A percentile compares a stretch with the other conserved stretches of the same genome.
phyloP scores from a whole-genome alignment of 1,284 basidiomycete genomes.

The Meira nashicola region DNA sequence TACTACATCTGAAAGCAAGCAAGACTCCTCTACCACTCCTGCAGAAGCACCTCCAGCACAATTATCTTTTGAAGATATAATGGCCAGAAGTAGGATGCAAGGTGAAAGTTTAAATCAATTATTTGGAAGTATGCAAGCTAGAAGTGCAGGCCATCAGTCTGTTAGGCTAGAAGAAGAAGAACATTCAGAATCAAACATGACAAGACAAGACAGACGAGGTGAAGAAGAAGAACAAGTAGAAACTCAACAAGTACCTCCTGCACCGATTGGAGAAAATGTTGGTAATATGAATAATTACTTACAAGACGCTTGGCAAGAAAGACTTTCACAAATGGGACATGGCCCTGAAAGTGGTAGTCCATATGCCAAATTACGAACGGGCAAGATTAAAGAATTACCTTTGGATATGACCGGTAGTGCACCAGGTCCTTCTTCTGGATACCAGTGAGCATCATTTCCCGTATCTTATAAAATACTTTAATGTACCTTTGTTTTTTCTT shows the following conservation, averaged over 20 bases:
- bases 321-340: constrained; percentile 11
- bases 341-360: not conserved
- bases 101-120: constrained; percentile 11
- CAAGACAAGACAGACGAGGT: not conserved
- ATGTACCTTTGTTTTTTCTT: too few relatives aligned
- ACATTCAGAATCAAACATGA: not conserved
- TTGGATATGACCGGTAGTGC: too few relatives aligned
- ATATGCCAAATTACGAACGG: constrained; percentile 4
- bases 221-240: not conserved
- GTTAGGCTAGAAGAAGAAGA: not conserved
- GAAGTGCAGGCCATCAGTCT: not conserved
- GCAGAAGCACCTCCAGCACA: not conserved
- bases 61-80: constrained; percentile 7
- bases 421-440: too few relatives aligned
- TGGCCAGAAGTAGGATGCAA: constrained; percentile 9
- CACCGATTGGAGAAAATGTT: not conserved
- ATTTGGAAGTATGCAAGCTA: constrained; percentile 3
- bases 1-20: not conserved
- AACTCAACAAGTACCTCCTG: not conserved
- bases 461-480: too few relatives aligned
- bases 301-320: constrained; percentile 3
- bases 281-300: constrained; percentile 3
- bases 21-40: not conserved
- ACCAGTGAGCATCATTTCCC: too few relatives aligned
- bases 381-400: constrained; percentile 2